Evolutionary conservation across 2,329 filamentous ascomycete genomes (phyloP), one percentile per base, ranked within the genome.

Genomic region (Trichoderma asperellum): DNA sequence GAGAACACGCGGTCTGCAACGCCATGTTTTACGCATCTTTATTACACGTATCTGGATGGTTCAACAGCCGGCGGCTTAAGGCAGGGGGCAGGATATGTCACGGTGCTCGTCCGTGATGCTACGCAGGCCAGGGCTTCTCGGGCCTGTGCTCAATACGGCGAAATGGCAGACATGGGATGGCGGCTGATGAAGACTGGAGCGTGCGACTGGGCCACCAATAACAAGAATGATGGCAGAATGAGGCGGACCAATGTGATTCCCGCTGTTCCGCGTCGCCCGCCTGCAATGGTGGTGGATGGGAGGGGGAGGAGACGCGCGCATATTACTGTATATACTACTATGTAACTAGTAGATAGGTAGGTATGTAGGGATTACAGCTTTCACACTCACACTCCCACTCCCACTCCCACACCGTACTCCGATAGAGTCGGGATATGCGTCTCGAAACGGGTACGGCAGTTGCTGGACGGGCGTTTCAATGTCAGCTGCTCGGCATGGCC

Each of bases 51-150:
- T 53, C 16, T 37, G 21, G 7, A 10, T 32, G 16, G 7, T 24
- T 18, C 5, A 37, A 16, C 47, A 47, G 16, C 52, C 14, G 27
- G 21, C 21, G 2, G 52, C 61, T 64, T 7, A 37, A 16, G 62
- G 43, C 52, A 43, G 40, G 62, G 62, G 52, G 62, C 35, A 66
- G 62, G 27, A 57, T 47, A 66, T 57, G 53, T 66, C 62, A 57
- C 53, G 62, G 62, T 47, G n/a, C 53, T 57, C 34, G 62, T 27
- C 29, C 40, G 14, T 57, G 37, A 49, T 67, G 64, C 64, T 58
- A 67, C 64, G 14, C 52, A 52, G 47, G 53, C 40, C 55, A 34
- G 61, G 61, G 61, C 21, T 40, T 14, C 24, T 4, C 47, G 49
- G 61, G 61, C 10, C 61, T 43, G 61, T 64, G 61, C 61, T 56